These are phyloP conservation scores for Hippophae gyantsensis DNA, from an alignment of 306 rosid genomes.

Conservation along the genomic window DNA sequence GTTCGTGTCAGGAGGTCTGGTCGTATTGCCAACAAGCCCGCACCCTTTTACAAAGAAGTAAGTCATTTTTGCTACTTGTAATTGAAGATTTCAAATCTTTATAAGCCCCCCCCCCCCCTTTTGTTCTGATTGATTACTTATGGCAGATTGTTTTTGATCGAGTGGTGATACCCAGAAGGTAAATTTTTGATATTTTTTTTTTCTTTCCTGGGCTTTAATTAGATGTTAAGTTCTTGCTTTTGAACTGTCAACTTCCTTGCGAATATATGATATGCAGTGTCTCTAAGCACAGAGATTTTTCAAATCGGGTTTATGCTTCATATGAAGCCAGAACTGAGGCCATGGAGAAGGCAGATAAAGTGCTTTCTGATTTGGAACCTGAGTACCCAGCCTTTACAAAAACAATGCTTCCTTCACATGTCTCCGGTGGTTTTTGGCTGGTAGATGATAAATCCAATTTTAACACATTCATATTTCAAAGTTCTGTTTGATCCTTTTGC, in stretches of 20 bases:
- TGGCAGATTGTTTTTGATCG: slow-evolving; percentile 39
- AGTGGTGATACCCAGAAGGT: slow-evolving; percentile 47
- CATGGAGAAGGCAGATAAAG: slow-evolving; percentile 42
- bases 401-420: slow-evolving; percentile 78
- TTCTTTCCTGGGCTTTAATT: neutral
- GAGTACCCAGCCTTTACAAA: slow-evolving; percentile 41
- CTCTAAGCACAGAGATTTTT: slow-evolving; percentile 40
- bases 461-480: no score
- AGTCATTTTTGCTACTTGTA: neutral
- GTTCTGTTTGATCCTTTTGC: neutral
- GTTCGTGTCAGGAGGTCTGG: slow-evolving; percentile 59
- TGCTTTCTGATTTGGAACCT: slow-evolving; percentile 32
- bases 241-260: no score
- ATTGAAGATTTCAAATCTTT: neutral
- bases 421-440: slow-evolving; percentile 90
- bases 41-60: slow-evolving; percentile 66
- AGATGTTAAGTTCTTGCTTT: neutral
- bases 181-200: neutral
- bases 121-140: neutral
- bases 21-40: slow-evolving; percentile 50
- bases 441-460: slow-evolving; percentile 19
- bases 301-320: slow-evolving; percentile 53
- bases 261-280: slow-evolving; percentile 5
- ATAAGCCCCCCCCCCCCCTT: neutral
- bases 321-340: slow-evolving; percentile 51